Evolutionary conservation across 176 grass and related monocot species (phyloP).

Genomic region (Musa troglodytarum): DNA sequence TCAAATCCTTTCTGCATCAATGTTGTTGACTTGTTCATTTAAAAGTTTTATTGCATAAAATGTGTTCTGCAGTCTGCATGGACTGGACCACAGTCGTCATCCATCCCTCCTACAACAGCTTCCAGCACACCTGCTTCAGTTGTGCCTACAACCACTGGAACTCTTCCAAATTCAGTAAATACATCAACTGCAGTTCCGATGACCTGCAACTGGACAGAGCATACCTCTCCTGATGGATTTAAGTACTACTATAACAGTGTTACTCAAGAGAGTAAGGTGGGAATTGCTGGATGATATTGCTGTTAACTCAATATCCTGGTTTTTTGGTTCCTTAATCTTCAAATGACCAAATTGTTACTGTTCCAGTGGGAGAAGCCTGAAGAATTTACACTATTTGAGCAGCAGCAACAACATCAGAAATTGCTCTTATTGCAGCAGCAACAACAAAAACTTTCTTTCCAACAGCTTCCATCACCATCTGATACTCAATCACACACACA

Average conservation of each 20-base stretch:
- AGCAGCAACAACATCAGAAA: slow-evolving; percentile 73
- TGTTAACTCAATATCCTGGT: neutral
- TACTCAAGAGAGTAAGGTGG: slow-evolving; percentile 85
- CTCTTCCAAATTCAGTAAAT: slow-evolving; percentile 33
- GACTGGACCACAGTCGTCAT: slow-evolving; percentile 36
- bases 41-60: neutral
- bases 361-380: slow-evolving; percentile 96
- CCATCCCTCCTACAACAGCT: slow-evolving; percentile 39
- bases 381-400: slow-evolving; percentile 81
- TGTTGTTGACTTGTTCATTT: neutral
- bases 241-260: slow-evolving; percentile 96
- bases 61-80: slow-evolving; percentile 22
- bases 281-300: neutral
- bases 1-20: neutral
- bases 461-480: slow-evolving; percentile 66
- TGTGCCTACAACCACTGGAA: slow-evolving; percentile 34
- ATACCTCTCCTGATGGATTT: slow-evolving; percentile 88
- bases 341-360: slow-evolving; percentile 16
- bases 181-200: slow-evolving; percentile 54
- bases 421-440: slow-evolving; percentile 91
- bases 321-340: slow-evolving; percentile 8
- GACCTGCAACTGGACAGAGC: slow-evolving; percentile 92
- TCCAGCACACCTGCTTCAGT: slow-evolving; percentile 38
- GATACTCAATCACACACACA: slow-evolving; percentile 47
- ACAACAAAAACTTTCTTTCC: slow-evolving; percentile 75